Base-by-base conservation (phyloP, 306 rosid genomes). In the Prinsepia uniflora region DNA sequence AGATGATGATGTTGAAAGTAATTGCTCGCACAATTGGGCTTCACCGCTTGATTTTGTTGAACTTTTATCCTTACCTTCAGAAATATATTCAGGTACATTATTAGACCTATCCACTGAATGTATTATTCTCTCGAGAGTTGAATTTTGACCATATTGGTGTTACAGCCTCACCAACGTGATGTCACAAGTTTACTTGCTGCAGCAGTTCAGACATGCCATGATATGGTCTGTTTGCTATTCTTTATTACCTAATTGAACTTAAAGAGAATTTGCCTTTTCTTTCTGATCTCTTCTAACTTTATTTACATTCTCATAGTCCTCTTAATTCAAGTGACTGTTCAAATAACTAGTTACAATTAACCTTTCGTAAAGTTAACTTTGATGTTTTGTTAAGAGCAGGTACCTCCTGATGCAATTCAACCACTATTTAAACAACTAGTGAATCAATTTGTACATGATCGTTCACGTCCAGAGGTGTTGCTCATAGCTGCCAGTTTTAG, bases 191-290 rank as follows among this genome's bases (percentile, higher is more conserved):
- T 90, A 82, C 89, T 93, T 75, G 97, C 98, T 40, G 88, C 97
- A 60, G 92, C 82, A 74, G 92, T 90, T 76, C 97, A 90, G 80
- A 84, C 98, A 30, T 90, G 98, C 84, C 98, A 93, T 81, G 97
- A 93, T 74, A 83, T 87, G 98, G 98, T 93, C 46, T 47, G 64
- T 22, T 56, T 53, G 65, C 61, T 76, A 60, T 70, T 10, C 60
- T 57, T 36, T 50, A 52, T 24, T 75, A 40, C n/a, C 63, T 53
- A 45, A 17, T 74, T 75, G 52, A 57, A 58, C 18, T 58, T 71
- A 42, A 13, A 17, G 80, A 10, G 65, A 63, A 75, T 53, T 52
- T 46, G n/a, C 45, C 14, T 12, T 12, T 67, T 22, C 8, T 5
- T 6, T 54, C 59, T 39, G 11, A 0, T 9, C 55, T 73, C 18